phyloP scores from a whole-genome alignment of 352 stramenopile species.

The Pythium scleroteichum region DNA sequence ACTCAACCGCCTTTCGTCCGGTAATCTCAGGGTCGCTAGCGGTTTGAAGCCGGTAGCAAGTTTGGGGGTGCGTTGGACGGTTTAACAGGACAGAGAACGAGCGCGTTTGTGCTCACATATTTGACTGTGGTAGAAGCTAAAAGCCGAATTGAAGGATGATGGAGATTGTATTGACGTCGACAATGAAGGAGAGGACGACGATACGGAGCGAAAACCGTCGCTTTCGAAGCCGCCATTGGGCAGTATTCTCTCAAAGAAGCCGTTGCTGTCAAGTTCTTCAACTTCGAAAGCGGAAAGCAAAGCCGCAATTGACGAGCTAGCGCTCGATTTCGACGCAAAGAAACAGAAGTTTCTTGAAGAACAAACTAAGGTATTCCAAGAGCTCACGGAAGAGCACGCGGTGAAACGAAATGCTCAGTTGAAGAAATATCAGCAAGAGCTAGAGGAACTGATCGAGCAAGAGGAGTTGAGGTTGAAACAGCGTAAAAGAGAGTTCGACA shows the following conservation, averaged over 20 bases:
- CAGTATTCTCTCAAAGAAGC: constrained; percentile 51
- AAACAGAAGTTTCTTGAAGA: constrained; percentile 50
- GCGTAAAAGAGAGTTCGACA: constrained; percentile 59
- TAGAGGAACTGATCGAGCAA: constrained; percentile 56
- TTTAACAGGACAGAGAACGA: background rate
- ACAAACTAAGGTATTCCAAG: constrained; percentile 35
- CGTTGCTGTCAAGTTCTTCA: constrained; percentile 31
- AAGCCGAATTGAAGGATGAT: constrained; percentile 37
- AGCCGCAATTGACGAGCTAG: constrained; percentile 32
- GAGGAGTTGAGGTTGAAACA: constrained; percentile 63
- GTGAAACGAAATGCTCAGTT: constrained; percentile 33
- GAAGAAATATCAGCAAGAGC: constrained; percentile 49
- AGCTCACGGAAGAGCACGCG: constrained; percentile 45
- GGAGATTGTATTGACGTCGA: constrained; percentile 37
- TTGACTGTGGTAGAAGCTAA: constrained; percentile 22
- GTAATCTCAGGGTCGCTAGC: constrained; percentile 23
- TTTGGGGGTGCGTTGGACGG: constrained; percentile 43
- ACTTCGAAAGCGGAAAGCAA: constrained; percentile 39
- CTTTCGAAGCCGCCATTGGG: constrained; percentile 57
- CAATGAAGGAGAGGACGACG: constrained; percentile 23
- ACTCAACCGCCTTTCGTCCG: constrained; percentile 20
- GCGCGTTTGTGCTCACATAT: background rate
- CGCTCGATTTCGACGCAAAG: constrained; percentile 46
- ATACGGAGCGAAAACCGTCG: constrained; percentile 15
- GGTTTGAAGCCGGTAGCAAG: constrained; percentile 44